Evolutionary conservation across 2,329 filamentous ascomycete genomes (phyloP).

Genomic region (Scedosporium apiospermum): DNA sequence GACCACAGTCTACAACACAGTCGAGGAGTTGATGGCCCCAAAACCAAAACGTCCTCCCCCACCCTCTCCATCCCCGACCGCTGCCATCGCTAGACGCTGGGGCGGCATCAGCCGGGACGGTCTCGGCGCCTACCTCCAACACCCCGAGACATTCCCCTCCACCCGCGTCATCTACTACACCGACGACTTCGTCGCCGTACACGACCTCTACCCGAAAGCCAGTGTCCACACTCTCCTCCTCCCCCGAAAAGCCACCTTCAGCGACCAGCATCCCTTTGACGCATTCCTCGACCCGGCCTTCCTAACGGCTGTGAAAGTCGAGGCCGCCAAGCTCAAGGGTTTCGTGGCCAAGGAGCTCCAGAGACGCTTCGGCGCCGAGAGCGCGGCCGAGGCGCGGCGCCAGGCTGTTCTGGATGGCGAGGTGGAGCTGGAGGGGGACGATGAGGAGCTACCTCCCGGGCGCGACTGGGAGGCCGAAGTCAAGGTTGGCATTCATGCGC

Average conservation of each 20-base stretch:
- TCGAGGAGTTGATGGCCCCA: slow-evolving; percentile 26
- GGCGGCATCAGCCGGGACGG: slow-evolving; percentile 36
- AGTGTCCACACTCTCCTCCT: slow-evolving; percentile 81
- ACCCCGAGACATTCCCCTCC: slow-evolving; percentile 52
- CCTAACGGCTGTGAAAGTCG: slow-evolving; percentile 49
- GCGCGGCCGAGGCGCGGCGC: slow-evolving; percentile 52
- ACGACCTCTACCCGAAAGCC: slow-evolving; percentile 80
- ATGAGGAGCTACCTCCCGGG: slow-evolving; percentile 52
- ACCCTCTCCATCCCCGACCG: slow-evolving; percentile 6
- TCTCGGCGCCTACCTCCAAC: slow-evolving; percentile 56
- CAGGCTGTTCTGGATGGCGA: slow-evolving; percentile 58
- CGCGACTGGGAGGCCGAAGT: slow-evolving; percentile 73
- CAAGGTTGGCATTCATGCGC: slow-evolving; percentile 70
- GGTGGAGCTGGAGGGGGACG: slow-evolving; percentile 24
- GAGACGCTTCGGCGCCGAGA: slow-evolving; percentile 55
- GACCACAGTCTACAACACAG: slow-evolving; percentile 11
- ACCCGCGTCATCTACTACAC: slow-evolving; percentile 57
- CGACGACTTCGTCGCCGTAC: slow-evolving; percentile 62
- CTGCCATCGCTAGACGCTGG: slow-evolving; percentile 8
- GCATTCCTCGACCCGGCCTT: slow-evolving; percentile 62
- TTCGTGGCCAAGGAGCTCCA: slow-evolving; percentile 69
- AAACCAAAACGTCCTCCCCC: slow-evolving; percentile 25
- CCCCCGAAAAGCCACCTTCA: slow-evolving; percentile 55
- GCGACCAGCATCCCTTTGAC: slow-evolving; percentile 62
- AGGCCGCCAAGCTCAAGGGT: slow-evolving; percentile 49